These are phyloP conservation scores for Bryoglossum gracile DNA, from an alignment of 495 filamentous ascomycete genomes.

Conservation along the genomic window DNA sequence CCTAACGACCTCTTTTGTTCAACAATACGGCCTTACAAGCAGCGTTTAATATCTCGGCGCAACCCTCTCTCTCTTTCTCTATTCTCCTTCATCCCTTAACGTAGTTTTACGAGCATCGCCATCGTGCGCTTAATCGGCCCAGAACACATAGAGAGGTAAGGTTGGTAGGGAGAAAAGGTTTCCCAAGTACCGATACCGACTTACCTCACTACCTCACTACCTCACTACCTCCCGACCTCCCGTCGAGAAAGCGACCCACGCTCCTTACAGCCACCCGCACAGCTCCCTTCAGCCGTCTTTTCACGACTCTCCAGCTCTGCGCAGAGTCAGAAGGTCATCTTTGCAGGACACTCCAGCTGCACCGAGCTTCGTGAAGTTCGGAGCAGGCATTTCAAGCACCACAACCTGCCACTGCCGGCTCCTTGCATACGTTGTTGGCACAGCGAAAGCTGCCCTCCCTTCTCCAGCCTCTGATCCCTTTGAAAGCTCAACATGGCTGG, in stretches of 20 bases:
- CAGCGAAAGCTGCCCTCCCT: constrained; percentile 18
- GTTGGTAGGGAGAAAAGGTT: constrained; percentile 4
- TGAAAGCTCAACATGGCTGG: constrained; percentile 43
- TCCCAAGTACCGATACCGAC: constrained; percentile 8
- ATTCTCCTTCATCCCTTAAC: too few relatives aligned
- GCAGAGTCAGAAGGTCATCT: constrained; percentile 7
- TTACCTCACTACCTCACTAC: constrained; percentile 5
- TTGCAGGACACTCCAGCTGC: constrained; percentile 14
- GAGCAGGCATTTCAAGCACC: constrained; percentile 22
- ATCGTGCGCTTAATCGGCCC: not conserved
- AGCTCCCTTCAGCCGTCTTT: constrained; percentile 19
- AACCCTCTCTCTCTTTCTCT: too few relatives aligned
- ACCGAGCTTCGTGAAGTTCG: constrained; percentile 19
- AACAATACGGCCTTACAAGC: too few relatives aligned
- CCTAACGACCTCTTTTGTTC: too few relatives aligned
- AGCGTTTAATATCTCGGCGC: too few relatives aligned
- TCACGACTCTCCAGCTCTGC: constrained; percentile 7
- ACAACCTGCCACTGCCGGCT: constrained; percentile 27
- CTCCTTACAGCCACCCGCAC: constrained; percentile 6
- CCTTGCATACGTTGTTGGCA: constrained; percentile 29
- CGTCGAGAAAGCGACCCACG: constrained; percentile 5
- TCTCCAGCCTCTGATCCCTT: not conserved
- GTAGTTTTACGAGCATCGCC: too few relatives aligned
- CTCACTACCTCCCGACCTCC: constrained; percentile 8
- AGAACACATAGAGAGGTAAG: not conserved